A percentile compares a stretch with the other conserved stretches of the same genome.
phyloP scores from a whole-genome alignment of 2,329 filamentous ascomycete species.

The Cryphonectria radicalis region DNA sequence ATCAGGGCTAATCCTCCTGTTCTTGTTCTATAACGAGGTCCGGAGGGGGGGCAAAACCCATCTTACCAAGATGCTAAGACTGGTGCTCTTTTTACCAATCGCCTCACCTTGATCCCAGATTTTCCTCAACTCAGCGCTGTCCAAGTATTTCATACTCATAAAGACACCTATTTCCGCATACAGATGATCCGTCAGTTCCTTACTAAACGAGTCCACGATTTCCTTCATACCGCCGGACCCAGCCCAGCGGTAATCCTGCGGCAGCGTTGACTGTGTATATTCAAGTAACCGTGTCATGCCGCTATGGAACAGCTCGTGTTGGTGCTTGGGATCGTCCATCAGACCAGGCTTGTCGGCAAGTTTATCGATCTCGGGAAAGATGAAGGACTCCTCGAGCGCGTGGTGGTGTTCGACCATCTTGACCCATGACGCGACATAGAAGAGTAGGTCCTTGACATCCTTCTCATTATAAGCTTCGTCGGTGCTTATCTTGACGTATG shows the following conservation, averaged over 20 bases:
- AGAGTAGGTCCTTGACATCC: constrained; percentile 32
- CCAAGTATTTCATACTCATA: constrained; percentile 32
- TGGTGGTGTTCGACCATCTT: constrained; percentile 44
- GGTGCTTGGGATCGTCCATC: constrained; percentile 40
- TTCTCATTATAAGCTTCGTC: constrained; percentile 23
- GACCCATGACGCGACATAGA: constrained; percentile 39
- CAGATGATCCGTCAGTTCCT: constrained; percentile 35
- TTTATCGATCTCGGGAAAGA: constrained; percentile 42
- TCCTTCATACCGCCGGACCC: constrained; percentile 33
- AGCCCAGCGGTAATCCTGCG: constrained; percentile 34
- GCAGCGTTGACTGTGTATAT: constrained; percentile 35
- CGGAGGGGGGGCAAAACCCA: too few relatives aligned
- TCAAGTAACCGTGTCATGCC: constrained; percentile 35
- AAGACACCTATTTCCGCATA: constrained; percentile 38
- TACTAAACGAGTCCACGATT: constrained; percentile 34
- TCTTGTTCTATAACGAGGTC: background rate
- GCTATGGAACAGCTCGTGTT: constrained; percentile 41
- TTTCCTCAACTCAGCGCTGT: constrained; percentile 30
- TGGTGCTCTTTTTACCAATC: constrained; percentile 29
- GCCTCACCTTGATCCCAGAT: constrained; percentile 30
- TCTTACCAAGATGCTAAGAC: constrained; percentile 22
- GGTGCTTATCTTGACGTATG: constrained; percentile 28
- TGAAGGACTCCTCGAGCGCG: constrained; percentile 38
- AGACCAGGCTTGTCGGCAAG: constrained; percentile 36
- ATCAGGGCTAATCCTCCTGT: background rate